Base-by-base conservation (phyloP, 2,329 filamentous ascomycete species). In the Nemania bipapillata region DNA sequence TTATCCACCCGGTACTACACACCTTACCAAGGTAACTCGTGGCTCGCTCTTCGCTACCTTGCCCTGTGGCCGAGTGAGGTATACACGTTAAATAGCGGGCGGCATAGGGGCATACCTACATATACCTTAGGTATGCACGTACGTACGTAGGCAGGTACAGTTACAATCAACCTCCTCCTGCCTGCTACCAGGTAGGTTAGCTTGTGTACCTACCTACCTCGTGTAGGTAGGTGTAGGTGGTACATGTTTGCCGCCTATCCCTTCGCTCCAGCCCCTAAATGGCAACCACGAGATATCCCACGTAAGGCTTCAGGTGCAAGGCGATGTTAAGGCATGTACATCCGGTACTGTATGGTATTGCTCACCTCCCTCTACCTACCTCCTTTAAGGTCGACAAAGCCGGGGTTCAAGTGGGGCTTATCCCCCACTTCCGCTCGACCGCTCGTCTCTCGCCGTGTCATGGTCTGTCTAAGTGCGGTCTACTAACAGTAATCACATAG, bases 401-500 rank as follows among this genome's bases (percentile, higher is more conserved):
- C 65, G 58, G 65, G 60, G 65, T 22, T 54, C n/a, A 15, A 30
- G 69, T 62, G 70, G 73, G 73, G 49, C 65, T 53, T 50, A 49
- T 65, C 67, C 30, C 63, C 45, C 22, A 69, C 71, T 75, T 76
- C 74, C 74, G 73, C 71, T 76, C 74, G 74, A 74, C 74, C 74
- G 73, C 40, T 56, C 53, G 50, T 60, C 54, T 37, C 30, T 62
- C 63, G 35, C 53, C 58, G 55, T 50, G 55, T 47, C 62, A 56
- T 61, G 53, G 32, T 53, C 40, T 30, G 54, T 65, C 47, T 50
- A 54, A 47, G 57, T 61, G 63, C 66, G 53, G 62, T 55, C 17
- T 50, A 65, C 61, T 57, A 69, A 32, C 65, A 61, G 58, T 60
- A 57, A 63, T 63, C 62, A 40, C 32, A 57, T 53, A 56, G 15